Percentiles rank a stretch among this genome's conserved stretches.
These are phyloP conservation scores for Alternaria dauci DNA, from an alignment of 2,329 filamentous ascomycete genomes.

Conservation along the genomic window DNA sequence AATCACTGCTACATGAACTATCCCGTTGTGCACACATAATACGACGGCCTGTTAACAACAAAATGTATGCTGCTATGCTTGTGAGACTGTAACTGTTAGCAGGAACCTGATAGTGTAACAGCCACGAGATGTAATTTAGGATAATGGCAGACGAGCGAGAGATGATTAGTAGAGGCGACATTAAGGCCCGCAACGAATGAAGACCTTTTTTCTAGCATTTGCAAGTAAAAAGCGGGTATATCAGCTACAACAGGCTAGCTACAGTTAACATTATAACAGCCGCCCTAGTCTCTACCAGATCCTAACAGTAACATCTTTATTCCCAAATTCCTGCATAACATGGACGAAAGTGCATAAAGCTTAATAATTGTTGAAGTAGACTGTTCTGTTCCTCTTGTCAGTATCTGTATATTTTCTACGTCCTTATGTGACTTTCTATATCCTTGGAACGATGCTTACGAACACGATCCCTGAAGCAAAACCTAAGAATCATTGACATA, in stretches of 20 bases:
- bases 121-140: background rate
- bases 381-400: background rate
- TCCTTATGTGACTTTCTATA: background rate
- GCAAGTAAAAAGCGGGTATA: background rate
- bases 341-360: too few species aligned
- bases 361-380: background rate
- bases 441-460: background rate
- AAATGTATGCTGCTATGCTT: background rate
- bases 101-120: constrained; percentile 4
- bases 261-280: too few species aligned
- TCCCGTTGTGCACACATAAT: too few species aligned
- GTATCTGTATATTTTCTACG: background rate
- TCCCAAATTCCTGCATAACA: too few species aligned
- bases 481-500: too few species aligned
- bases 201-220: background rate
- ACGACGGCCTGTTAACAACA: background rate
- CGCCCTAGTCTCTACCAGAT: too few species aligned
- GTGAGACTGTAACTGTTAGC: background rate
- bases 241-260: background rate
- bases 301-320: too few species aligned
- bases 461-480: background rate
- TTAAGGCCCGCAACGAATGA: background rate
- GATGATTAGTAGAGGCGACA: background rate
- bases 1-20: too few species aligned
- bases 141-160: constrained; percentile 4